Percentiles rank a stretch among this genome's conserved stretches.
Evolutionary conservation across 331 rosid genomes (phyloP).

Genomic region (Saraca asoca): DNA sequence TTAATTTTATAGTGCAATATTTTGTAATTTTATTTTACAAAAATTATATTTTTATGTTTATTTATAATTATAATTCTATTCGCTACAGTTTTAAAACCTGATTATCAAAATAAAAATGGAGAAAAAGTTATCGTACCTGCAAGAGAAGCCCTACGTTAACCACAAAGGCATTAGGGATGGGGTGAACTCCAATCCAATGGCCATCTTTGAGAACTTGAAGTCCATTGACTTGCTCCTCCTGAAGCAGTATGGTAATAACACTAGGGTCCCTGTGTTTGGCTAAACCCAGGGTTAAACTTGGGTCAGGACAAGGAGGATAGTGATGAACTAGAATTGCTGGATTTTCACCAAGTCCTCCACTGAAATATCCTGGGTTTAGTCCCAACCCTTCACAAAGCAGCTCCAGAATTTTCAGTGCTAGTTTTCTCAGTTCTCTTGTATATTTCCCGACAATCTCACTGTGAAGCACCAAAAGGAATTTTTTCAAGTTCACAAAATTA

Average conservation of each 20-base stretch:
- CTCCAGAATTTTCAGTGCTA: conserved; percentile 45
- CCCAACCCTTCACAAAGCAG: conserved; percentile 58
- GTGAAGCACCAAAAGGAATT: neutral
- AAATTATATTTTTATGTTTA: too few species aligned
- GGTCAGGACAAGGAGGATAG: conserved; percentile 57
- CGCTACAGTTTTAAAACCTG: too few species aligned
- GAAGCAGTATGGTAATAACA: conserved; percentile 48
- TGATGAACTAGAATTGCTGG: conserved; percentile 39
- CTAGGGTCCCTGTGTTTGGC: conserved; percentile 45
- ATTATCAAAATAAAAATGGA: too few species aligned
- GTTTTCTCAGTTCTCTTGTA: conserved; percentile 43
- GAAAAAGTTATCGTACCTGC: too few species aligned
- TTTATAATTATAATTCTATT: too few species aligned
- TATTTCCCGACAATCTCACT: conserved; percentile 53
- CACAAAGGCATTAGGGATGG: conserved; percentile 43
- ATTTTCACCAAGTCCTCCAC: conserved; percentile 34
- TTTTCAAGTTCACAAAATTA: too few species aligned
- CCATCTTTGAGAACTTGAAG: conserved; percentile 52
- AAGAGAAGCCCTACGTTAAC: conserved; percentile 45
- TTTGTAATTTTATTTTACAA: too few species aligned
- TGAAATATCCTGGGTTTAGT: conserved; percentile 39
- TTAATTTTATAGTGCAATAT: too few species aligned
- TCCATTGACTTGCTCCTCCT: conserved; percentile 34
- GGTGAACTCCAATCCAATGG: conserved; percentile 46
- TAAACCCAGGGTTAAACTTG: conserved; percentile 46